Conservation (phyloP, 805 yeast genomes). For the Wickerhamiella vanderwaltii region DNA sequence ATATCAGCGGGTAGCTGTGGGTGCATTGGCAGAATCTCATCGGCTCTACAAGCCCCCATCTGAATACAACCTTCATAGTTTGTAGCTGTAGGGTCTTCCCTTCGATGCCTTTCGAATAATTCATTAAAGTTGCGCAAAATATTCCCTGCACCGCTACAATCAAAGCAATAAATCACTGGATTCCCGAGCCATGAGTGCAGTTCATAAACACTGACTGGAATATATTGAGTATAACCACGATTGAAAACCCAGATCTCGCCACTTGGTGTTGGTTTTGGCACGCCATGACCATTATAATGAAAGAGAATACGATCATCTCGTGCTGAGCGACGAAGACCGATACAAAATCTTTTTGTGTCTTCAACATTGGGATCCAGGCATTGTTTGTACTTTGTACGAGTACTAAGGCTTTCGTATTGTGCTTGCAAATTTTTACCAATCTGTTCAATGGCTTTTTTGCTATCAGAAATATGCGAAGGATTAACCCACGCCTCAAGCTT, state of each 20-base stretch:
- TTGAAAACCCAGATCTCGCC: constrained; percentile 99
- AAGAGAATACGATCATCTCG: constrained; percentile 87
- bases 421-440: constrained; percentile 79
- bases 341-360: constrained; percentile 84
- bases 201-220: constrained; percentile 91
- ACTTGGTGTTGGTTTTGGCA: constrained; percentile 88
- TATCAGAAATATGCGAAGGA: constrained; percentile 67
- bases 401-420: constrained; percentile 79
- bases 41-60: constrained; percentile 79
- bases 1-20: constrained; percentile 94
- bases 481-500: constrained; percentile 88
- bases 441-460: constrained; percentile 80
- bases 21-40: constrained; percentile 80
- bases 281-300: constrained; percentile 98
- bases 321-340: constrained; percentile 76
- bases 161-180: constrained; percentile 89
- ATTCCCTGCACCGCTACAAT: constrained; percentile 89
- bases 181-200: constrained; percentile 97
- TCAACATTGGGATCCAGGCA: constrained; percentile 91
- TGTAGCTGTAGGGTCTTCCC: constrained; percentile 39
- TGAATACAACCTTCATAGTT: constrained; percentile 81
- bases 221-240: constrained; percentile 92
- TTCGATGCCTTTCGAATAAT: constrained; percentile 80
- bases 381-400: constrained; percentile 81
- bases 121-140: constrained; percentile 79